Percentiles rank a stretch among this genome's conserved stretches.
Evolutionary conservation across 1,284 basidiomycete species (phyloP).

Genomic region (Hymenochaete sp.): DNA sequence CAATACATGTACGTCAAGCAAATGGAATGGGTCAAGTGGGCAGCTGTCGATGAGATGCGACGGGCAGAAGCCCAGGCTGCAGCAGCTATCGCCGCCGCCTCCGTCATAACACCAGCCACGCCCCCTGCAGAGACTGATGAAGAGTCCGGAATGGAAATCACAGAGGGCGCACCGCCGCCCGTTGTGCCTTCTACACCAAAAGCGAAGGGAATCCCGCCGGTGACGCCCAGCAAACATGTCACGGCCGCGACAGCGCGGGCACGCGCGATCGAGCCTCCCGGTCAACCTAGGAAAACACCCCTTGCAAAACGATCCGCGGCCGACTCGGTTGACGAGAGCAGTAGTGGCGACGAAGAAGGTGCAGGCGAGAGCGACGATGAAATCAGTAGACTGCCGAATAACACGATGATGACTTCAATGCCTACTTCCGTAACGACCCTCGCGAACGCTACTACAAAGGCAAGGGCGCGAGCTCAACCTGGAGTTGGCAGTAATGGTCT

Average conservation of each 20-base stretch:
- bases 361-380: constrained; percentile 50
- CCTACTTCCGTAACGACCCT: no score
- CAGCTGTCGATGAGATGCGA: constrained; percentile 69
- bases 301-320: constrained; percentile 49
- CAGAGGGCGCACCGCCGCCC: constrained; percentile 23
- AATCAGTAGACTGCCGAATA: constrained; percentile 53
- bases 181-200: constrained; percentile 26
- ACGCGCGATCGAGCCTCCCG: constrained; percentile 60
- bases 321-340: constrained; percentile 32
- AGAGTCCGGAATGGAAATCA: constrained; percentile 32
- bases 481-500: constrained; percentile 38
- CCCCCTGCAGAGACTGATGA: constrained; percentile 59
- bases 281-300: constrained; percentile 81
- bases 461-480: constrained; percentile 22
- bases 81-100: constrained; percentile 33
- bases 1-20: constrained; percentile 98
- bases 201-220: constrained; percentile 45
- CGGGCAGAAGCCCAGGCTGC: constrained; percentile 37
- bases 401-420: no score
- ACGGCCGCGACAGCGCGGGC: constrained; percentile 59
- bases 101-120: constrained; percentile 67
- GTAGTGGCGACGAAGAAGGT: no score
- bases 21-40: constrained; percentile 90
- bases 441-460: constrained; percentile 23
- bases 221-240: constrained; percentile 70